phyloP scores from a whole-genome alignment of 176 grass and related monocot species.

The Chrysopogon serrulatus region DNA sequence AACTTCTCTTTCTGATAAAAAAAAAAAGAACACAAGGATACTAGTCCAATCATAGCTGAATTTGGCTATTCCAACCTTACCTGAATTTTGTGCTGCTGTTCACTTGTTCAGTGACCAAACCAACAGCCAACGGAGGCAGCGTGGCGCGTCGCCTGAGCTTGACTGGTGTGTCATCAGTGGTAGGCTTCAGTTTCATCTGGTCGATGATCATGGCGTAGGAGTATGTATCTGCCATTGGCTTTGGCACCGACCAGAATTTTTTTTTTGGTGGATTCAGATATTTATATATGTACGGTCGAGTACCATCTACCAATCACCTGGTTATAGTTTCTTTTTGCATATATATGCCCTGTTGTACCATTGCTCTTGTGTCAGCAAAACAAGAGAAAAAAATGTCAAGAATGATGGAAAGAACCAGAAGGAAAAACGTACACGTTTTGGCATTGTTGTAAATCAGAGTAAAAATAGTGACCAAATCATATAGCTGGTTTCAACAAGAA shows the following conservation, averaged over 20 bases:
- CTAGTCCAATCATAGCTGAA: too few species aligned
- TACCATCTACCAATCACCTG: background rate
- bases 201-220: background rate
- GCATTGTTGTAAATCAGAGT: too few species aligned
- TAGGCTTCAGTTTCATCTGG: slow-evolving; percentile 22
- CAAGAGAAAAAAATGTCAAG: background rate
- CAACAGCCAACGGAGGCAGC: background rate
- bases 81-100: background rate
- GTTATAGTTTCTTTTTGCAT: background rate
- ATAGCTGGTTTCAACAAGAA: too few species aligned
- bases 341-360: background rate
- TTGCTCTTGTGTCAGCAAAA: background rate
- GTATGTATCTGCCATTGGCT: background rate
- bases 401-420: background rate
- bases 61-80: background rate
- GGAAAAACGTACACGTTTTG: background rate
- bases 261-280: slow-evolving; percentile 2
- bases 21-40: background rate
- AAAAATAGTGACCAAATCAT: too few species aligned
- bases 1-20: background rate
- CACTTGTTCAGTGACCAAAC: slow-evolving; percentile 25
- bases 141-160: background rate
- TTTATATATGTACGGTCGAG: background rate
- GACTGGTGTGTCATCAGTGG: background rate
- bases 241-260: background rate